Base-by-base conservation (phyloP, 768 basidiomycete genomes). In the Suillus placidus region DNA sequence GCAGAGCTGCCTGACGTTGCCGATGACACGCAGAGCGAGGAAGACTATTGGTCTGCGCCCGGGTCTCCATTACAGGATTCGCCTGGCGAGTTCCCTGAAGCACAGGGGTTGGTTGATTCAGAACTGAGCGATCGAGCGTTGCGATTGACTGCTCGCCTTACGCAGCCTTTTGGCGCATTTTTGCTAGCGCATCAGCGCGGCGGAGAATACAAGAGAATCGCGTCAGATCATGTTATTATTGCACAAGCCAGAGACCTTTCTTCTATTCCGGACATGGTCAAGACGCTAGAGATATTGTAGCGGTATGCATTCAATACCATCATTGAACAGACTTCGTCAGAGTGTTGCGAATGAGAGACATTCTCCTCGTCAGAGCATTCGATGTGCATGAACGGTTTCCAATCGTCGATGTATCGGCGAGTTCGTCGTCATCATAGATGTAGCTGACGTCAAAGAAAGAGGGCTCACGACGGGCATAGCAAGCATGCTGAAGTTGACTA, bases 391-490 rank as follows among this genome's bases (percentile, higher is more conserved):
- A 42, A 38, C 20, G 32, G 32, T 55, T n/a, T 55, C 20, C 54
- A 6, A 34, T 55, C 20, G 18, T 55, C 12, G 54, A 55, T 34
- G 5, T 16, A 34, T 66, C 68, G 16, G 68, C 64, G 52, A 68
- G 23, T 6, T 72, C 70, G 61, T 63, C 64, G 8, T 75, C 68
- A 34, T 68, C 67, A 14, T 74, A 73, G 32, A 34, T n/a, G 38
- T 56, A 68, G 60, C 68, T 66, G 3, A 7, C 30, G 6, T 73
- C 70, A 32, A 58, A 43, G 0, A 34, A 35, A 38, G 68, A 70
- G 38, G 67, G 62, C 23, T 69, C 71, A 3, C 47, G 62, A 30
- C 64, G 66, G 1, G 43, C 51, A 20, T 52, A 60, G 20, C 40
- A 49, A 3, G 60, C 35, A 18, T 69, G 68, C 10, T 38, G 63